phyloP scores from a whole-genome alignment of 495 filamentous ascomycete species.

The Penicillium pancosmium region DNA sequence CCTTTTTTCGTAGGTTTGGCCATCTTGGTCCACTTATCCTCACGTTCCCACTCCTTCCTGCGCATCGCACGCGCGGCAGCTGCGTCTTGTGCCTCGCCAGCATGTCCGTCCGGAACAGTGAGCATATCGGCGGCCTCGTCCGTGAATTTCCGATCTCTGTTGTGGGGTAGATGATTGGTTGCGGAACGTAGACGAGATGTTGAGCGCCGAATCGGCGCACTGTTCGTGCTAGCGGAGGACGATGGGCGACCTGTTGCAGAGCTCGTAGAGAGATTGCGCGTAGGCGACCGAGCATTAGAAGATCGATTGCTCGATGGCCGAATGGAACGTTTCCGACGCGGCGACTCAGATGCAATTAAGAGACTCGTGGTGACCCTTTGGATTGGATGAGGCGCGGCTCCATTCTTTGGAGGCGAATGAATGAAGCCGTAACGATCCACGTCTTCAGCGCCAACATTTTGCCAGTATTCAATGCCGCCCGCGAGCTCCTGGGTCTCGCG shows the following conservation, averaged over 20 bases:
- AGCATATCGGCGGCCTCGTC: slow-evolving; percentile 93
- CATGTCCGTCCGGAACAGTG: slow-evolving; percentile 68
- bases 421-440: slow-evolving; percentile 98
- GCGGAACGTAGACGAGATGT: slow-evolving; percentile 60
- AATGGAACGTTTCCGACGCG: slow-evolving; percentile 58
- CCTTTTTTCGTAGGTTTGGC: slow-evolving; percentile 64
- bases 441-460: slow-evolving; percentile 80
- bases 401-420: slow-evolving; percentile 44
- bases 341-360: slow-evolving; percentile 63
- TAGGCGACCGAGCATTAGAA: slow-evolving; percentile 58
- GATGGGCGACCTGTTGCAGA: slow-evolving; percentile 34
- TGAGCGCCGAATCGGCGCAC: slow-evolving; percentile 39
- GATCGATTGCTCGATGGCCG: slow-evolving; percentile 50
- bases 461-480: slow-evolving; percentile 94
- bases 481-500: slow-evolving; percentile 64
- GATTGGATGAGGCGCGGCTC: slow-evolving; percentile 51
- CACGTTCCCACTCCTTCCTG: slow-evolving; percentile 77
- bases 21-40: slow-evolving; percentile 98
- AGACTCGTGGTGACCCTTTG: slow-evolving; percentile 70
- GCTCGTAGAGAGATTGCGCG: slow-evolving; percentile 41
- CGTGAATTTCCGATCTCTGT: slow-evolving; percentile 70
- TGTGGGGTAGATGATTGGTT: slow-evolving; percentile 75
- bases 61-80: slow-evolving; percentile 62
- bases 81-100: slow-evolving; percentile 55
- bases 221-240: slow-evolving; percentile 52